These are phyloP conservation scores for Yamadazyma triangularis DNA, from an alignment of 1,139 yeast species.

Conservation along the genomic window DNA sequence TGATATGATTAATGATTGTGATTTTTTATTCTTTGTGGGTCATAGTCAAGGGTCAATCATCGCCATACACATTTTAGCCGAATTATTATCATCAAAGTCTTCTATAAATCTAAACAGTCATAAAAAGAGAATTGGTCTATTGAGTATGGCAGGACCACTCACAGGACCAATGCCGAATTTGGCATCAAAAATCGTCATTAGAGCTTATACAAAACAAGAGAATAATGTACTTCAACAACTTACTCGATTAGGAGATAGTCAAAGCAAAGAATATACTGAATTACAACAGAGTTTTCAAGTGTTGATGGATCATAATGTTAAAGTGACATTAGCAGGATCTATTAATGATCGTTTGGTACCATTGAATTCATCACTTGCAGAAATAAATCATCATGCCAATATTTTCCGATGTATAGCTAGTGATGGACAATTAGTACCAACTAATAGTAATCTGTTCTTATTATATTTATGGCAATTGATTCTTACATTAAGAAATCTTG, in stretches of 20 bases:
- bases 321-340: slow-evolving; percentile 47
- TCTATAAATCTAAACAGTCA: slow-evolving; percentile 6
- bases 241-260: slow-evolving; percentile 41
- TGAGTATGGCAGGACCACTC: slow-evolving; percentile 44
- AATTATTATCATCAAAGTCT: slow-evolving; percentile 16
- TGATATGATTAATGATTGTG: slow-evolving; percentile 28
- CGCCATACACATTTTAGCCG: slow-evolving; percentile 39
- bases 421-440: slow-evolving; percentile 21
- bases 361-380: slow-evolving; percentile 40
- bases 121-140: slow-evolving; percentile 30
- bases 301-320: slow-evolving; percentile 39
- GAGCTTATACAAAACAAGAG: slow-evolving; percentile 44
- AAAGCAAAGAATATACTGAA: slow-evolving; percentile 25
- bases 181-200: slow-evolving; percentile 42
- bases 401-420: slow-evolving; percentile 39
- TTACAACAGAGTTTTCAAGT: slow-evolving; percentile 28
- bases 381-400: slow-evolving; percentile 48
- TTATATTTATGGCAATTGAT: slow-evolving; percentile 27
- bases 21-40: slow-evolving; percentile 40
- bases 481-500: slow-evolving; percentile 34
- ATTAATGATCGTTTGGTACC: slow-evolving; percentile 83
- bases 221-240: slow-evolving; percentile 47
- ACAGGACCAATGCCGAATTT: slow-evolving; percentile 42
- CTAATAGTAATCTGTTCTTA: too few relatives aligned
- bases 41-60: slow-evolving; percentile 46